Base-by-base conservation (phyloP, 2,329 filamentous ascomycete species). In the Albifimbria verrucaria region DNA sequence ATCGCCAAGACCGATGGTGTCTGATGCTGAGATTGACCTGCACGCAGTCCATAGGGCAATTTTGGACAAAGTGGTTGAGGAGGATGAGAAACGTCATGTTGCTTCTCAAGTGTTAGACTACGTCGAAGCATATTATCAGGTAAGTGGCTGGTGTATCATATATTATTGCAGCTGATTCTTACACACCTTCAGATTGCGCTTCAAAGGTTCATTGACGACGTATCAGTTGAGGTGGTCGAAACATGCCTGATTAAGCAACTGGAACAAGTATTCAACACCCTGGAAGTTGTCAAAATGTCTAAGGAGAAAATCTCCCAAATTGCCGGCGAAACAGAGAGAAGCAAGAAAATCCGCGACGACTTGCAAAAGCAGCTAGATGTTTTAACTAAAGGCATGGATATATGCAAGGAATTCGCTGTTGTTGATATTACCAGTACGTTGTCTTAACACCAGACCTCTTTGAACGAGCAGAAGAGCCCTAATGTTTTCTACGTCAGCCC, bases 101-200 rank as follows among this genome's bases (percentile, higher is more conserved):
- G 65, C 67, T 26, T 59, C 63, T 11, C 65, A 69, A 42, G 68
- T 66, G 6, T 55, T 75, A 1, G 72, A 75, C 47, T 69, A 61
- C 18, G 64, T 74, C 57, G 59, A 69, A 28, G 72, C 72, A 0
- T 77, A 73, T 50, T 77, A 77, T 51, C 65, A 75, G 62, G 73
- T 67, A 62, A 43, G 54, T n/a, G n/a, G n/a, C n/a, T n/a, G n/a
- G n/a, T 6, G 17, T 52, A 17, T 43, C 23, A 36, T 26, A 15
- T n/a, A 22, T 22, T 39, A 41, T 22, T 26, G 24, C 11, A 36
- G 4, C 2, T 10, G 7, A 18, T 4, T 21, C 25, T 48, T 15
- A 48, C 46, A 3, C n/a, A 18, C 21, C 25, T 4, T 43, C 25
- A 65, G 63, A 53, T 61, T 20, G 62, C 60, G 2, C 25, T 53